Evolutionary conservation across 2,329 filamentous ascomycete genomes (phyloP), one percentile per base, ranked within the genome.

Genomic region (Fusarium newnesense): DNA sequence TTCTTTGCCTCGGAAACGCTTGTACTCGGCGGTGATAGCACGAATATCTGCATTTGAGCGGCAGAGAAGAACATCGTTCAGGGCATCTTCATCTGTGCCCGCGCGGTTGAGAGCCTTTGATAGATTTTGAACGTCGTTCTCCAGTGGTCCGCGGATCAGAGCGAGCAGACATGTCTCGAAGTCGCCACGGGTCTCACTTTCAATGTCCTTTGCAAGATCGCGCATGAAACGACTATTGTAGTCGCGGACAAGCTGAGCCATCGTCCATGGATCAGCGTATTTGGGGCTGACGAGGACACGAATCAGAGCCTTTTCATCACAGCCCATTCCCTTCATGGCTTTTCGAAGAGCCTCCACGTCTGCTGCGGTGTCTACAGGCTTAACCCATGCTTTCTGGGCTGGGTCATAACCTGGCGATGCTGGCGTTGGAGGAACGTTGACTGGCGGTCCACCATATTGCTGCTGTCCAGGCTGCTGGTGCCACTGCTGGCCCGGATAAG

Each of bases 261-360:
- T 79, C 4, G 75, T 67, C 78, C 79, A 82, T 0, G 80, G 80
- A 36, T 80, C 79, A 4, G 68, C 59, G 36, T 82, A 83, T 63
- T 81, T 81, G 18, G 73, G 68, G 39, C 64, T 76, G 0, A 80
- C 72, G 15, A 83, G 70, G 12, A 81, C 67, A 7, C 72, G 71
- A 40, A 82, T 79, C 15, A 83, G 60, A 0, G 79, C 73, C 5
- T 70, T 60, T 58, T 83, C 78, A 26, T 82, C 78, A 40, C 80
- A 82, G 3, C 80, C 81, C 72, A 80, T 79, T 12, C 79, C 80
- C 65, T 80, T 80, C 81, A 83, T 82, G 3, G 81, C 80, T 28
- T 81, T 79, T 50, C 79, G 75, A 4, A 83, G 58, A 3, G 67
- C 49, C 65, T 82, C 79, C 2, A 75, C 75, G 10, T 82, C 81